A percentile compares a stretch with the other conserved stretches of the same genome.
Evolutionary conservation across 2,329 filamentous ascomycete species (phyloP).

Genomic region (Cercospora zeina): DNA sequence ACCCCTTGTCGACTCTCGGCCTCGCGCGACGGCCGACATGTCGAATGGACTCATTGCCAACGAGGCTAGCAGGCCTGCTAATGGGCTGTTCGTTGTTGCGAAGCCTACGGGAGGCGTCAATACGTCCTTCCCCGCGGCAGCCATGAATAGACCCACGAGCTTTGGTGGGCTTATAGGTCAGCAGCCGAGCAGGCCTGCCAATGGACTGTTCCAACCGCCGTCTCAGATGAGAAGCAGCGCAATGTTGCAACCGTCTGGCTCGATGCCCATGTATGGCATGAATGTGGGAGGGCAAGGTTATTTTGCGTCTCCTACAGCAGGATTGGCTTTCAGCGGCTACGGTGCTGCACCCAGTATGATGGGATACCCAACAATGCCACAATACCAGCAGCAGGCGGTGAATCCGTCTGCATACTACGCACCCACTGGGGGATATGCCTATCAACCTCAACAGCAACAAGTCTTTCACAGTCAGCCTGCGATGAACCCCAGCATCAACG

Average conservation of each 20-base stretch:
- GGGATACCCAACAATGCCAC: constrained; percentile 16
- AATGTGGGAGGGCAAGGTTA: constrained; percentile 20
- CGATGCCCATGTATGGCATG: constrained; percentile 25
- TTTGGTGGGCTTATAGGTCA: constrained; percentile 33
- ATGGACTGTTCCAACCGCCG: constrained; percentile 40
- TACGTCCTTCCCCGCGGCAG: constrained; percentile 6
- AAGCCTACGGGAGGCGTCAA: constrained; percentile 24
- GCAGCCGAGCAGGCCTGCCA: constrained; percentile 28
- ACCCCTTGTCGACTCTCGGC: constrained; percentile 31
- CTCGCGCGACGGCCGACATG: constrained; percentile 37
- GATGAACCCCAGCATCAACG: not conserved
- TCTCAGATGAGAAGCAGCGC: constrained; percentile 29
- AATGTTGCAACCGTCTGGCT: constrained; percentile 18
- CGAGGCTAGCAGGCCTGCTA: constrained; percentile 26
- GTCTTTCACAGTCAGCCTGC: constrained; percentile 3
- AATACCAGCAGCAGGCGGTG: constrained; percentile 22
- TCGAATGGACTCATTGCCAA: constrained; percentile 33
- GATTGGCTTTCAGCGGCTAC: constrained; percentile 26
- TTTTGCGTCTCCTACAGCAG: constrained; percentile 35
- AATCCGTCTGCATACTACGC: constrained; percentile 27
- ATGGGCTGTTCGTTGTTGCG: constrained; percentile 39
- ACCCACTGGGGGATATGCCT: constrained; percentile 19
- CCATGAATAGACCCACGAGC: constrained; percentile 18
- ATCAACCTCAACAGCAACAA: constrained; percentile 10
- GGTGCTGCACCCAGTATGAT: constrained; percentile 19